Percentiles rank a stretch among this genome's conserved stretches.
These are phyloP conservation scores for Elaeis oleifera DNA, from an alignment of 202 grass and related monocot genomes.

Conservation along the genomic window DNA sequence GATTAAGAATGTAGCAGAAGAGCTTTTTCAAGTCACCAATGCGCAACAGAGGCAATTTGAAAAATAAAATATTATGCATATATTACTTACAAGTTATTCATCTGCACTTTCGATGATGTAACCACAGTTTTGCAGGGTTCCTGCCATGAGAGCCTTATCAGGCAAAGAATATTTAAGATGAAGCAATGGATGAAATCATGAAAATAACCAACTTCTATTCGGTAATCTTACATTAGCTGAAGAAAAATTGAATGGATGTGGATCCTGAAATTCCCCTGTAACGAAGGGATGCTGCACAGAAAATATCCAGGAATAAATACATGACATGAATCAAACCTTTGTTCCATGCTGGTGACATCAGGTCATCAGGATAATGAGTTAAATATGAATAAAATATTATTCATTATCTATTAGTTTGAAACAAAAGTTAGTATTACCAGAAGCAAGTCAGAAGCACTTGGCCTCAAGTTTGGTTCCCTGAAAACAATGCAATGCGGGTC, in stretches of 20 bases:
- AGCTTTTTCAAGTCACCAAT: too few species aligned
- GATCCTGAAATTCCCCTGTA: conserved; percentile 49
- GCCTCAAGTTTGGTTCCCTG: conserved; percentile 70
- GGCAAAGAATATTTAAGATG: conserved; percentile 9
- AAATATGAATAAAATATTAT: too few species aligned
- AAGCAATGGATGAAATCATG: conserved; percentile 6
- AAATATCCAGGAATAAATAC: conserved; percentile 17
- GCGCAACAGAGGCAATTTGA: conserved; percentile 8
- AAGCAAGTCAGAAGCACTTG: conserved; percentile 66
- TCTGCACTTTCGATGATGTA: conserved; percentile 31
- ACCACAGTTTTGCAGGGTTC: conserved; percentile 38
- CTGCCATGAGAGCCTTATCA: conserved; percentile 24
- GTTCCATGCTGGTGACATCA: too few species aligned
- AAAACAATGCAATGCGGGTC: conserved; percentile 27
- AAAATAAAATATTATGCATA: conserved; percentile 11
- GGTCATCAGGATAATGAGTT: too few species aligned
- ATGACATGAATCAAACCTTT: background rate
- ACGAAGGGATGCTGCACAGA: conserved; percentile 84
- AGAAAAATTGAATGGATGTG: conserved; percentile 31
- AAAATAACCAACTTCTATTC: conserved; percentile 6
- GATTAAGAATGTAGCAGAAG: too few species aligned
- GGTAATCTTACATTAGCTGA: conserved; percentile 42
- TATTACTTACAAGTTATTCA: conserved; percentile 41
- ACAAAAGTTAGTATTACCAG: conserved; percentile 35
- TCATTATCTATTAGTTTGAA: background rate